Percentiles rank a stretch among this genome's conserved stretches.
Evolutionary conservation across 176 grass and related monocot genomes (phyloP).

Genomic region (Musa itinerans): DNA sequence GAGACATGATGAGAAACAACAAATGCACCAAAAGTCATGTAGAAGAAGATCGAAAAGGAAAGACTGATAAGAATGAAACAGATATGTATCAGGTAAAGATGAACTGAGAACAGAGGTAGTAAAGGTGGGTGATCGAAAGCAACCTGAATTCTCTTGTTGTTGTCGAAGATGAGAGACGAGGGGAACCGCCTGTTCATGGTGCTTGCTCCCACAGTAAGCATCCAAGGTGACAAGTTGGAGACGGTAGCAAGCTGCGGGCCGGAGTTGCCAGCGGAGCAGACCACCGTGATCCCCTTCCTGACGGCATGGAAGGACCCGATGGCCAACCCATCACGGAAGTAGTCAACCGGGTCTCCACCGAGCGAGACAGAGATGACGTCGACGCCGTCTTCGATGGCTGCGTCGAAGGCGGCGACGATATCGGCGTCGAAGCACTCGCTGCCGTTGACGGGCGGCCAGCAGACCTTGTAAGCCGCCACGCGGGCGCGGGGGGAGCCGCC

Average conservation of each 20-base stretch:
- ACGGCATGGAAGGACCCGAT: conserved; percentile 15
- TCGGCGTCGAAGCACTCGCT: conserved; percentile 9
- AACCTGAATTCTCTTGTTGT: not conserved
- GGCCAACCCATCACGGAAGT: conserved; percentile 1
- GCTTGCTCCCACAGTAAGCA: conserved; percentile 8
- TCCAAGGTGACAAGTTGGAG: conserved; percentile 12
- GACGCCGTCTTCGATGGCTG: conserved; percentile 10
- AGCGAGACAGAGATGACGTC: conserved; percentile 10
- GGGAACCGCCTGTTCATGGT: conserved; percentile 12
- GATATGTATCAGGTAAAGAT: not conserved
- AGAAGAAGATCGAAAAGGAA: not conserved
- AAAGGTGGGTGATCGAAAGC: no score
- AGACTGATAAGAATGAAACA: no score
- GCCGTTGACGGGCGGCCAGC: conserved; percentile 16
- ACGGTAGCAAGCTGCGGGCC: not conserved
- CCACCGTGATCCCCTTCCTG: conserved; percentile 8
- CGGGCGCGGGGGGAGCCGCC: conserved; percentile 13
- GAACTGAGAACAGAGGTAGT: not conserved
- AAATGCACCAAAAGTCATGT: not conserved
- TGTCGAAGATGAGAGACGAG: not conserved
- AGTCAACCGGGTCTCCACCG: conserved; percentile 4
- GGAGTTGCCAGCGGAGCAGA: conserved; percentile 11
- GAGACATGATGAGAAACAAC: not conserved
- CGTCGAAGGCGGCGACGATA: conserved; percentile 14
- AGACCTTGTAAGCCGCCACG: conserved; percentile 17